phyloP scores from a whole-genome alignment of 2,329 filamentous ascomycete species.

The Tolypocladium ovalisporum region DNA sequence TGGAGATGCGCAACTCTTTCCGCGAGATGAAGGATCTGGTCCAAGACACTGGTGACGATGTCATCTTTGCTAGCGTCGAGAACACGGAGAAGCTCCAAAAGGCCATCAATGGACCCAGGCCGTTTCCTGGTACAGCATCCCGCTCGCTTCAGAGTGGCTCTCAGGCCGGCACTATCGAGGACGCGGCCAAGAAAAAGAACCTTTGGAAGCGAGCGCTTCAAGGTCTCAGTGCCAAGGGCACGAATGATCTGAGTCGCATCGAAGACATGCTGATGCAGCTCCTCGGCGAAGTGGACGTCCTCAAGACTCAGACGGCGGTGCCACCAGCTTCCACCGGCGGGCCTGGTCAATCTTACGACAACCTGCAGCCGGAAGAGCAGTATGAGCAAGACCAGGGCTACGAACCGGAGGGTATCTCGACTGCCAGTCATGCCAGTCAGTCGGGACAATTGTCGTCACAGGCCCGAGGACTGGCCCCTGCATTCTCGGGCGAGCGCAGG shows the following conservation, averaged over 20 bases:
- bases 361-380: conserved; percentile 49
- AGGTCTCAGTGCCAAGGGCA: conserved; percentile 76
- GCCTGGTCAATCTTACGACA: conserved; percentile 54
- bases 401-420: conserved; percentile 71
- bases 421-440: conserved; percentile 57
- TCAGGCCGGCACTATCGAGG: conserved; percentile 43
- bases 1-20: conserved; percentile 95
- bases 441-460: conserved; percentile 61
- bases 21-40: conserved; percentile 92
- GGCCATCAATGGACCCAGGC: conserved; percentile 74
- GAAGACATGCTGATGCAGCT: conserved; percentile 89
- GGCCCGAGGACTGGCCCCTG: conserved; percentile 29
- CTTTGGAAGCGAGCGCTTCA: conserved; percentile 93
- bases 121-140: conserved; percentile 57
- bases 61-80: conserved; percentile 78
- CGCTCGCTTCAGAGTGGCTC: conserved; percentile 48
- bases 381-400: conserved; percentile 66
- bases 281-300: conserved; percentile 78
- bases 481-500: conserved; percentile 39
- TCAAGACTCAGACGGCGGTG: conserved; percentile 50
- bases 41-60: conserved; percentile 69
- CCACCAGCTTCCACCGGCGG: conserved; percentile 32
- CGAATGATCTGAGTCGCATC: conserved; percentile 78
- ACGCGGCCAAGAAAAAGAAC: conserved; percentile 74
- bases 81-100: conserved; percentile 81